Evolutionary conservation across 768 basidiomycete genomes (phyloP), one percentile per base, ranked within the genome.

Genomic region (Psilocybe cubensis): DNA sequence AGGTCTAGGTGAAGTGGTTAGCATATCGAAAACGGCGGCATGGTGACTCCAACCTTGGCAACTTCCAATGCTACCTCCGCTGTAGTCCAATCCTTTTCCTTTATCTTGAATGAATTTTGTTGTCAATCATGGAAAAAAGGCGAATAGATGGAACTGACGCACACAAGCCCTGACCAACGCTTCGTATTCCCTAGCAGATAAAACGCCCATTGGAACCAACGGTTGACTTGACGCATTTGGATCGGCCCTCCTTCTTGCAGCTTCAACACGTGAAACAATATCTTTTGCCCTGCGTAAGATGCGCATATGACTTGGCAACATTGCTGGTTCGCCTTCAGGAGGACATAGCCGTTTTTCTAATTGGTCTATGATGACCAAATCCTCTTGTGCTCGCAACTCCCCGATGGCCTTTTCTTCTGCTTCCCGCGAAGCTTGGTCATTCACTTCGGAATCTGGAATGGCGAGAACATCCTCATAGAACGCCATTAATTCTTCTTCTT

Each of bases 131-230:
- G 27, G 11, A 46, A 31, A 58, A 29, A 9, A 38, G 43, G 28
- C 54, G 63, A 9, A 66, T 45, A 46, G 18, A 21, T 23, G 4
- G 46, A 14, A 38, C 41, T 12, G n/a, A n/a, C n/a, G n/a, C 63
- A 87, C 84, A 41, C 74, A 79, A 46, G 76, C 64, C 14, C 85
- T 75, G 3, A 89, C 70, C 4, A 89, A 70, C 1, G 83, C 80
- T 41, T 79, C 72, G 72, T 82, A 85, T 66, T 91, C 87, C 9
- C 69, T 59, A 17, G 71, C 45, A 0, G 86, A 79, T 18, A 89
- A 66, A 9, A 86, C 53, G 14, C 76, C 74, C 3, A 83, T 63
- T 17, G 82, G 78, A 18, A 85, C 61, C 23, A 68, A 57, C 6
- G 60, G 54, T n/a, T 25, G 23, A 29, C n/a, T 61, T 33, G 54